Conservation (phyloP, 257 asterid species). For the Forsythia suspensa region DNA sequence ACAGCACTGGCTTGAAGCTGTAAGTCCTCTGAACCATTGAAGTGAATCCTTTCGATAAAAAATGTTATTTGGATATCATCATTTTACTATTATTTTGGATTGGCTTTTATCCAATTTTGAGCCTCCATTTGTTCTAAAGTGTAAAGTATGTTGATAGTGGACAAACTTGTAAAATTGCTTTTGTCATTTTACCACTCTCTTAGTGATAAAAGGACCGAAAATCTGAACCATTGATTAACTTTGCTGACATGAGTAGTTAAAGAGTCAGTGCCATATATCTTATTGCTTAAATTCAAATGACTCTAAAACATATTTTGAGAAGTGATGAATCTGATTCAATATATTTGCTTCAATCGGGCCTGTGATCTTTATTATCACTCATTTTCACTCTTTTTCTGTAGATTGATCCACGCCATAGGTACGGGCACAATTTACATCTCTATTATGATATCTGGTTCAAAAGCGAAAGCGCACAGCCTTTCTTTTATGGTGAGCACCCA, state of each 20-base stretch:
- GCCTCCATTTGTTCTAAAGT: not conserved
- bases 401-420: constrained; percentile 64
- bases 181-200: no score
- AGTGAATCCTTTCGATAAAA: not conserved
- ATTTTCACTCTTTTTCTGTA: constrained; percentile 7
- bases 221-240: no score
- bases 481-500: constrained; percentile 49
- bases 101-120: not conserved
- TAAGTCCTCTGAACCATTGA: constrained; percentile 20
- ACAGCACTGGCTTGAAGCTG: constrained; percentile 65
- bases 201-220: no score
- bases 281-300: no score
- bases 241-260: no score
- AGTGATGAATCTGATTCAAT: no score
- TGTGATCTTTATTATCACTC: not conserved
- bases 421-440: constrained; percentile 56
- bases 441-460: constrained; percentile 51
- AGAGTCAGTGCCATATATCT: no score
- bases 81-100: not conserved
- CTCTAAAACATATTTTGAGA: no score
- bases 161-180: no score
- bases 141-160: no score
- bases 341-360: no score
- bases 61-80: not conserved
- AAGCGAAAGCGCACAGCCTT: constrained; percentile 53